Evolutionary conservation across 2,329 filamentous ascomycete species (phyloP).

Genomic region (Capronia americana): DNA sequence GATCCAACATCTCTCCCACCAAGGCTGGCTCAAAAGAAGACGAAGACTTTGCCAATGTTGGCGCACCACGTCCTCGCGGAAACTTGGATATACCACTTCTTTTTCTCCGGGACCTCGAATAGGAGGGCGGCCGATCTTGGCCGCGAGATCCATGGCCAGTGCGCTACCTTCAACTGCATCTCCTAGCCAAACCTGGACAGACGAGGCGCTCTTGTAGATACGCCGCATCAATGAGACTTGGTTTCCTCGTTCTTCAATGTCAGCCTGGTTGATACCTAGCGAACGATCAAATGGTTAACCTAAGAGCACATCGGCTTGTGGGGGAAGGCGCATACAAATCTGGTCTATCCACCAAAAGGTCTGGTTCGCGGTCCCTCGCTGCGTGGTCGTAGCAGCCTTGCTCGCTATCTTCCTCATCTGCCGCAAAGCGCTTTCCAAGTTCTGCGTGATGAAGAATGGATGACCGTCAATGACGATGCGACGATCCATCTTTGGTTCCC

Average conservation of each 20-base stretch:
- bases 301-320: not conserved
- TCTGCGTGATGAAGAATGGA: slow-evolving; percentile 6
- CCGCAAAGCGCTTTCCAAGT: slow-evolving; percentile 15
- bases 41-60: slow-evolving; percentile 13
- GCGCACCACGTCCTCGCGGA: slow-evolving; percentile 13
- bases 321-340: slow-evolving; percentile 1
- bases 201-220: slow-evolving; percentile 29
- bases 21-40: slow-evolving; percentile 10
- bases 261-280: slow-evolving; percentile 33
- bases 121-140: slow-evolving; percentile 20
- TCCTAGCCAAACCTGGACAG: slow-evolving; percentile 37
- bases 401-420: slow-evolving; percentile 15
- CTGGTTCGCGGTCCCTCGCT: not conserved
- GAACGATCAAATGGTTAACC: not conserved
- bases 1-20: slow-evolving; percentile 22
- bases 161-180: slow-evolving; percentile 23
- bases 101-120: slow-evolving; percentile 18
- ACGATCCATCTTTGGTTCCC: slow-evolving; percentile 13
- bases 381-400: not conserved
- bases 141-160: slow-evolving; percentile 26
- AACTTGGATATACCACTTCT: slow-evolving; percentile 20
- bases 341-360: slow-evolving; percentile 23
- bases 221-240: slow-evolving; percentile 35
- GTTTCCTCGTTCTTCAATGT: slow-evolving; percentile 29
- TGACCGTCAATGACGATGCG: slow-evolving; percentile 13